phyloP scores from a whole-genome alignment of 306 rosid species.

The Luffa aegyptiaca region DNA sequence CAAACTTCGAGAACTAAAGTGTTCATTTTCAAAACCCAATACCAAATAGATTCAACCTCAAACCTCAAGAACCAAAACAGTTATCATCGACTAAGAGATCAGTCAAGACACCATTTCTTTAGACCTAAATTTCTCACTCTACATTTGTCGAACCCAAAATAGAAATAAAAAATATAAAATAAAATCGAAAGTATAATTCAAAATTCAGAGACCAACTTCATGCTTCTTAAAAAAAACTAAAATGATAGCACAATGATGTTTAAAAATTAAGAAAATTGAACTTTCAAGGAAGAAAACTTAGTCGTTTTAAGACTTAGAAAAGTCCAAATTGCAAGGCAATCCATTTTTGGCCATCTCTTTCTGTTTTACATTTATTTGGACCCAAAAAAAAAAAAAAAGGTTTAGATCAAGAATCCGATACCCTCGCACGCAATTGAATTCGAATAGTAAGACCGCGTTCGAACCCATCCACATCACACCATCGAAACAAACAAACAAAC shows the following conservation, averaged over 20 bases:
- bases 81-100: too few relatives aligned
- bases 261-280: background rate
- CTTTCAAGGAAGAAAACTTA: background rate
- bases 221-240: background rate
- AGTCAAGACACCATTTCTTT: too few relatives aligned
- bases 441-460: background rate
- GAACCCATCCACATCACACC: background rate
- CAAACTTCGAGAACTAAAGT: too few relatives aligned
- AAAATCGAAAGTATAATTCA: too few relatives aligned
- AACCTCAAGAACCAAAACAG: too few relatives aligned
- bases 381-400: background rate
- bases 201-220: background rate
- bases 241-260: background rate
- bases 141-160: too few relatives aligned
- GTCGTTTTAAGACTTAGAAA: background rate
- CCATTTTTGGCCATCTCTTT: background rate
- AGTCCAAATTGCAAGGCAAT: background rate
- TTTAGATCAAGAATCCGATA: background rate
- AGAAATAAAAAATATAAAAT: too few relatives aligned
- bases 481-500: background rate
- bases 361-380: background rate
- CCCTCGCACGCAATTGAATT: background rate
- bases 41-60: too few relatives aligned
- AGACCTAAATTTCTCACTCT: too few relatives aligned
- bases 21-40: too few relatives aligned